Percentiles rank a stretch among this genome's conserved stretches.
Evolutionary conservation across 257 asterid species (phyloP).

Genomic region (Craterostigma plantagineum): DNA sequence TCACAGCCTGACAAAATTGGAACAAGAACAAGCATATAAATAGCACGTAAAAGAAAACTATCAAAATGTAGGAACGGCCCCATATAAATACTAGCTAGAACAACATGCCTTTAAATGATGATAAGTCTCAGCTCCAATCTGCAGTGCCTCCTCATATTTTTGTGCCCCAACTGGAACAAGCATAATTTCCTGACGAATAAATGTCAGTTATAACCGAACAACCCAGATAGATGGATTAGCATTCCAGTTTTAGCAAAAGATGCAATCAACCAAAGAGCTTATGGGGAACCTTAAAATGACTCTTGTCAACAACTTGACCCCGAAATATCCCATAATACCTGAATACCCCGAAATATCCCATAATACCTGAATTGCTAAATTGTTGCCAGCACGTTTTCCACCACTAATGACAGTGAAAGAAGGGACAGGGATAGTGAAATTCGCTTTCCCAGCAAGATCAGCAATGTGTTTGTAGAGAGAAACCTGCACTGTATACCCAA

Average conservation of each 20-base stretch:
- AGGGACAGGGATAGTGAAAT: constrained; percentile 67
- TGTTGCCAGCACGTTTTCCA: constrained; percentile 79
- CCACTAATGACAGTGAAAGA: constrained; percentile 85
- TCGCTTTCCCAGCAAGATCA: constrained; percentile 77
- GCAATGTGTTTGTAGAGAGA: constrained; percentile 91
- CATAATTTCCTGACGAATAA: constrained; percentile 59
- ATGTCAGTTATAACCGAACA: constrained; percentile 9
- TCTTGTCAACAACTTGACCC: background rate
- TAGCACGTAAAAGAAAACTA: background rate
- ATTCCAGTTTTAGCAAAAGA: no score
- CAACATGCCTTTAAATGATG: constrained; percentile 77
- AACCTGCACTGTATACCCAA: constrained; percentile 31
- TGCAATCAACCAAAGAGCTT: no score
- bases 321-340: background rate
- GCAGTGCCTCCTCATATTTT: constrained; percentile 86
- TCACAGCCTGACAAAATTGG: constrained; percentile 47
- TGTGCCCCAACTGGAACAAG: constrained; percentile 82
- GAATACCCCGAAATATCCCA: background rate
- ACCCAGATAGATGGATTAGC: constrained; percentile 2
- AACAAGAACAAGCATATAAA: background rate
- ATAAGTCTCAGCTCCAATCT: constrained; percentile 94
- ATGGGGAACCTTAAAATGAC: no score
- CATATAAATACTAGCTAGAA: background rate
- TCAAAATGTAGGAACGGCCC: background rate
- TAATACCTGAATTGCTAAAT: constrained; percentile 56